Evolutionary conservation across 1,284 basidiomycete genomes (phyloP), one percentile per base, ranked within the genome.

Genomic region (Cystobasidium pallidum): DNA sequence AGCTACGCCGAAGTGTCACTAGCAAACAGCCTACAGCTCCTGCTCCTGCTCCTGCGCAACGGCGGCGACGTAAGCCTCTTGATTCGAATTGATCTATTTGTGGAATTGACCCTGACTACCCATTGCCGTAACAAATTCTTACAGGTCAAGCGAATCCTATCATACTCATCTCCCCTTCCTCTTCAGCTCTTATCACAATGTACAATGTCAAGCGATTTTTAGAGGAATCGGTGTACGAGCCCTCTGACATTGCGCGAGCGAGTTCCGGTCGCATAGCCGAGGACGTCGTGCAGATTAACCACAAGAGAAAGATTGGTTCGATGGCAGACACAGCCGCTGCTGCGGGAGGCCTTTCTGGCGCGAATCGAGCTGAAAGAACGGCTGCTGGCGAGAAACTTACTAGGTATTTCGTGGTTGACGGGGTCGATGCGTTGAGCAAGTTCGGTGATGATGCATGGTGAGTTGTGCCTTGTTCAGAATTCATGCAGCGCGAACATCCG

Each of bases 141-240:
- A 15, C 68, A 72, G 73, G 73, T 76, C 78, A 2, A 78, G 78
- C 66, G 77, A 76, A 90, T 81, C 94, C 94, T 0, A 98, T 99
- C 79, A 94, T 98, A 80, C 89, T 98, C 82, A 93, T 99, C 45
- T 95, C 94, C 0, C 96, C 93, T 0, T 94, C 92, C 0, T 94
- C 94, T 0, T 97, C 94, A 0, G 89, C 94, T 8, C 86, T 99
- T 66, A 88, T 99, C 79, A 97, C 92, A 3, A 96, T 99, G 92
- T 90, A 94, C 86, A 99, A 99, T 80, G 92, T 98, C 73, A 92
- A 92, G 80, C 86, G 86, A 55, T 95, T 98, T 81, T 82, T 99
- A 19, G 92, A 97, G 82, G 91, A 97, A 78, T 88, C 93, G 1
- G 83, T 88, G 86, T 94, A 83, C 78, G 88, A 82, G 7, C 67